Percentiles rank a stretch among this genome's conserved stretches.
Conservation (phyloP, 2,329 filamentous ascomycete species). For the Talaromyces sp. region DNA sequence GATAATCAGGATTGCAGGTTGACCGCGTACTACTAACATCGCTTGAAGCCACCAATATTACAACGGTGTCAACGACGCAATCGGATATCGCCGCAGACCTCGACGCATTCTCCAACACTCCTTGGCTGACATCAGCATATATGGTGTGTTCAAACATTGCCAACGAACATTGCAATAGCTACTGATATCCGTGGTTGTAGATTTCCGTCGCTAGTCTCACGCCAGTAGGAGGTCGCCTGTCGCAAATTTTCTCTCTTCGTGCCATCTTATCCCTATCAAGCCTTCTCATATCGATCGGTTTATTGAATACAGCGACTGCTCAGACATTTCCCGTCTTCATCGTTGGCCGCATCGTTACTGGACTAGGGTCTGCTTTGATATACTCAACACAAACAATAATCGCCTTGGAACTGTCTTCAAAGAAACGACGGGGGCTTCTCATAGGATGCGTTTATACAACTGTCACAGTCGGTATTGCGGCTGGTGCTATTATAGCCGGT, state of each 20-base stretch:
- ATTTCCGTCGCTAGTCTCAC: conserved; percentile 58
- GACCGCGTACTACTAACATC: not conserved
- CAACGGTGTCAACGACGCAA: conserved; percentile 76
- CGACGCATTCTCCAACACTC: conserved; percentile 66
- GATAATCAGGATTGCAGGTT: not conserved
- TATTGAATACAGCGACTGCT: conserved; percentile 62
- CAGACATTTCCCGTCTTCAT: conserved; percentile 61
- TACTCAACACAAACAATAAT: conserved; percentile 68
- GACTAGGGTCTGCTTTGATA: conserved; percentile 67
- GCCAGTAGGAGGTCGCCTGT: conserved; percentile 68
- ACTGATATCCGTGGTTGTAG: conserved; percentile 25
- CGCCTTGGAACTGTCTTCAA: conserved; percentile 68
- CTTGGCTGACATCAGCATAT: conserved; percentile 79
- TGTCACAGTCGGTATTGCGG: conserved; percentile 66
- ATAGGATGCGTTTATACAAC: conserved; percentile 71
- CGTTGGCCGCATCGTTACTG: conserved; percentile 63
- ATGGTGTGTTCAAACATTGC: conserved; percentile 45
- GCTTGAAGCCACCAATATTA: conserved; percentile 63
- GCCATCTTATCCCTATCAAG: conserved; percentile 40
- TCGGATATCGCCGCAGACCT: conserved; percentile 72
- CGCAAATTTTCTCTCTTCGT: conserved; percentile 69
- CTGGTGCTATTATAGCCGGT: conserved; percentile 52
- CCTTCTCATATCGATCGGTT: conserved; percentile 56
- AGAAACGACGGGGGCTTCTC: conserved; percentile 66
- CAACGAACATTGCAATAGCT: not conserved